Conservation (phyloP, 768 basidiomycete species). For the Mycena rosella region DNA sequence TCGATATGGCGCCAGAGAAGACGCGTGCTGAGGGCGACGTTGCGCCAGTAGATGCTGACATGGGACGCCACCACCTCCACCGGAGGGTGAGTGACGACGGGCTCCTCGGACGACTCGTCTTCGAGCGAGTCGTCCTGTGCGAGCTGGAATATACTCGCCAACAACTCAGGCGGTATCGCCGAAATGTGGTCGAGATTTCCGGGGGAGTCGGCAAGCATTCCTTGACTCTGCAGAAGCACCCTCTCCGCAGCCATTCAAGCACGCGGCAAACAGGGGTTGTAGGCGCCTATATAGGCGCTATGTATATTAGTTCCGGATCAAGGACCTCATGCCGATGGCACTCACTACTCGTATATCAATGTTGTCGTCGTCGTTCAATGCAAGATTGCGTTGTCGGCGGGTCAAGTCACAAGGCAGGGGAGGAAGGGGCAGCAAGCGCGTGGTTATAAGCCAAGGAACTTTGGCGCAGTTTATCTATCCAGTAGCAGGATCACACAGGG, state of each 20-base stretch:
- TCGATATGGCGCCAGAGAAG: constrained; percentile 33
- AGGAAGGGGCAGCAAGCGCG: neutral
- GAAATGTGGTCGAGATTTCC: constrained; percentile 17
- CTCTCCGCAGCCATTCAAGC: no score
- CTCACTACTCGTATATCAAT: neutral
- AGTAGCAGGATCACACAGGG: neutral
- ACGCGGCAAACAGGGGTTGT: constrained; percentile 1
- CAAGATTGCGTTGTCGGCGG: no score
- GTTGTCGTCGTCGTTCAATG: no score
- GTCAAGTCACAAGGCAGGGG: neutral
- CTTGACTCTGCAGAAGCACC: neutral
- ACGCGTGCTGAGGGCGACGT: constrained; percentile 20
- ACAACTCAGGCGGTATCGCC: constrained; percentile 26
- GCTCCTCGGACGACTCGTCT: constrained; percentile 7
- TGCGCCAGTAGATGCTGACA: constrained; percentile 32
- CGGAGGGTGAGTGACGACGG: neutral
- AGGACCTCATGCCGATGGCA: neutral
- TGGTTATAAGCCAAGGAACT: constrained; percentile 1
- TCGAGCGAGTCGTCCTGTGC: constrained; percentile 21
- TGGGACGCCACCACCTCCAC: constrained; percentile 30
- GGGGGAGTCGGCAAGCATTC: neutral
- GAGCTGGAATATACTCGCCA: constrained; percentile 16
- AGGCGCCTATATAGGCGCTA: neutral
- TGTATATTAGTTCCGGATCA: constrained; percentile 2
- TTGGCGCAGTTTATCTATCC: constrained; percentile 23